These are phyloP conservation scores for Helenozyma baotianmanensis DNA, from an alignment of 805 yeast species.

Conservation along the genomic window DNA sequence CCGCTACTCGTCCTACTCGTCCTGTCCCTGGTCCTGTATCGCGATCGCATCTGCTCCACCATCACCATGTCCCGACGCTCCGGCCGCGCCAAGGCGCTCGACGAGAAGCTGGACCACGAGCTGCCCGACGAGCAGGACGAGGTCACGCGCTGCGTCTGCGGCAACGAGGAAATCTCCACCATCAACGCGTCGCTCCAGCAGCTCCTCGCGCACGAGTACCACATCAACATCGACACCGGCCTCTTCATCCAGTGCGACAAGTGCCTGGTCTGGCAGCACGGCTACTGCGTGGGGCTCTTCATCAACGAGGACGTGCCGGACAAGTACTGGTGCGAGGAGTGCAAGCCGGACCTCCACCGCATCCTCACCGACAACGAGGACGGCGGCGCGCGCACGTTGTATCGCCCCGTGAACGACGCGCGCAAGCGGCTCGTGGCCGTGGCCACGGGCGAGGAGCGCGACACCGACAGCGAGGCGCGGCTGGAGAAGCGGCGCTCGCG, in stretches of 20 bases:
- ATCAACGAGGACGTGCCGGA: constrained; percentile 80
- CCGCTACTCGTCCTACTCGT: no score
- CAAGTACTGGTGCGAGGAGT: constrained; percentile 89
- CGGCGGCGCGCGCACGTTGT: constrained; percentile 26
- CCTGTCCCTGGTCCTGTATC: no score
- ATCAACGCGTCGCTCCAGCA: constrained; percentile 23
- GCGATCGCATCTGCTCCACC: no score
- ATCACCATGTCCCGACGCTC: constrained; percentile 18
- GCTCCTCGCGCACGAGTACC: constrained; percentile 28
- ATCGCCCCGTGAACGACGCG: constrained; percentile 38
- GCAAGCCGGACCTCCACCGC: constrained; percentile 80
- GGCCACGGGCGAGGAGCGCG: background rate
- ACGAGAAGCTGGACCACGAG: constrained; percentile 12
- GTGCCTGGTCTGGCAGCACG: constrained; percentile 97
- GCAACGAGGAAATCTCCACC: constrained; percentile 32
- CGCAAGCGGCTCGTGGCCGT: constrained; percentile 10
- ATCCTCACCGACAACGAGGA: constrained; percentile 32
- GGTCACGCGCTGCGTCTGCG: constrained; percentile 40
- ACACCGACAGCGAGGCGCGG: background rate
- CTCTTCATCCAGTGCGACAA: constrained; percentile 80
- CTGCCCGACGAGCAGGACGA: constrained; percentile 38
- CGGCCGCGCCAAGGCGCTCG: constrained; percentile 11
- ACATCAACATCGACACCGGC: constrained; percentile 47
- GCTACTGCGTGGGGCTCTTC: constrained; percentile 84
- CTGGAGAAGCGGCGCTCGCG: constrained; percentile 1